Percentiles rank a stretch among this genome's conserved stretches.
Evolutionary conservation across 768 basidiomycete species (phyloP).

Genomic region (Dioszegia hungarica): DNA sequence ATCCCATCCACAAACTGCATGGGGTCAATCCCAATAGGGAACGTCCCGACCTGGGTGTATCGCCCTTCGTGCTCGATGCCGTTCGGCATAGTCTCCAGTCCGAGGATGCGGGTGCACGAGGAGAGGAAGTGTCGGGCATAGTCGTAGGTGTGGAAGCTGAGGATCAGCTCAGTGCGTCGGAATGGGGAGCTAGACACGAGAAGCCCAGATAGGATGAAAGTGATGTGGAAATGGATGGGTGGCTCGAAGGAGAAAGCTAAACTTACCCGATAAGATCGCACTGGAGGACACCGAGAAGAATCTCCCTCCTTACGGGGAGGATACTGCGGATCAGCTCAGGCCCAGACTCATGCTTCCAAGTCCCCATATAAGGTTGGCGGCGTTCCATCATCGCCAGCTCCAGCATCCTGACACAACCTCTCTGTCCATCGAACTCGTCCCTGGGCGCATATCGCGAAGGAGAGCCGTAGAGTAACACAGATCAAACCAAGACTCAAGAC

Average conservation of each 20-base stretch:
- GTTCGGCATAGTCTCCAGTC: conserved; percentile 93
- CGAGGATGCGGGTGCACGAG: conserved; percentile 92
- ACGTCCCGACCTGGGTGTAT: conserved; percentile 93
- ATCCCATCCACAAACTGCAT: conserved; percentile 85
- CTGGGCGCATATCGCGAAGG: too few relatives aligned
- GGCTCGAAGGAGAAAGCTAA: neutral
- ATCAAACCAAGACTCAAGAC: too few relatives aligned
- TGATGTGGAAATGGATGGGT: too few relatives aligned
- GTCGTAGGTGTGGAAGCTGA: conserved; percentile 91
- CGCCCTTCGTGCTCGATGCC: conserved; percentile 94
- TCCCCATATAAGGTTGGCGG: too few relatives aligned
- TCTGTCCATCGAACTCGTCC: too few relatives aligned
- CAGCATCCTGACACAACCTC: too few relatives aligned
- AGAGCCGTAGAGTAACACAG: too few relatives aligned
- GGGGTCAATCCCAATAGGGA: conserved; percentile 98
- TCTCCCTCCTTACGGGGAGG: conserved; percentile 92
- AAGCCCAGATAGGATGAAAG: neutral
- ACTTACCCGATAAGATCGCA: conserved; percentile 82
- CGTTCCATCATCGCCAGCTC: too few relatives aligned
- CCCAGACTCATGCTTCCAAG: too few relatives aligned
- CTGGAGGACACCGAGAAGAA: conserved; percentile 89
- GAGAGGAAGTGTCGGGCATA: conserved; percentile 99
- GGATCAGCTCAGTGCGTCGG: neutral
- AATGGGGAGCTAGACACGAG: too few relatives aligned
- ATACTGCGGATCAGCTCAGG: conserved; percentile 57